phyloP scores from a whole-genome alignment of 1,284 basidiomycete species.

The Amylostereum chailletii region DNA sequence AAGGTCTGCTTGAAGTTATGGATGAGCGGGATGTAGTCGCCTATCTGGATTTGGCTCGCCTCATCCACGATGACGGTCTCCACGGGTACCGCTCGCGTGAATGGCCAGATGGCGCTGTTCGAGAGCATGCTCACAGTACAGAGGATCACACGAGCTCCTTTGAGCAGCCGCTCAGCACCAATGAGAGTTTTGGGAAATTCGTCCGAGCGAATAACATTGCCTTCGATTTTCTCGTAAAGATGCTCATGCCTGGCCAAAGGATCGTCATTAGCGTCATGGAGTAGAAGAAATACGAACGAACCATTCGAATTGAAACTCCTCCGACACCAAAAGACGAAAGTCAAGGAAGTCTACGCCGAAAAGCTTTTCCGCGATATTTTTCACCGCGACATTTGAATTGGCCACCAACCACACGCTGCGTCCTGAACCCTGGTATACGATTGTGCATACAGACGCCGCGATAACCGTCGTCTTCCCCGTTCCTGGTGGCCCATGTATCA shows the following conservation, averaged over 20 bases:
- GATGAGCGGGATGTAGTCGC: constrained; percentile 49
- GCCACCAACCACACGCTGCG: constrained; percentile 63
- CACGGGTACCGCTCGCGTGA: too few relatives aligned
- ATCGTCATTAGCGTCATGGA: constrained; percentile 4
- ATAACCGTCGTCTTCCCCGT: constrained; percentile 59
- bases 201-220: constrained; percentile 43
- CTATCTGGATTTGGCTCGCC: constrained; percentile 34
- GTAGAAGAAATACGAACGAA: constrained; percentile 20
- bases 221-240: constrained; percentile 38
- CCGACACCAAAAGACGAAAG: constrained; percentile 50
- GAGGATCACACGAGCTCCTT: constrained; percentile 46
- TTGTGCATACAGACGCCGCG: constrained; percentile 24
- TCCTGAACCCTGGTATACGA: constrained; percentile 26
- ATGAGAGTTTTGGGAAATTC: constrained; percentile 21
- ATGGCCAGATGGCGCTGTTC: constrained; percentile 13
- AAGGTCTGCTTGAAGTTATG: constrained; percentile 30
- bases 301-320: constrained; percentile 55
- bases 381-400: constrained; percentile 59
- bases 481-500: constrained; percentile 52
- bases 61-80: constrained; percentile 30
- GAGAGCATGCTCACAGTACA: constrained; percentile 71
- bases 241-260: constrained; percentile 58
- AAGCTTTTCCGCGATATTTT: constrained; percentile 62
- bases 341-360: constrained; percentile 30
- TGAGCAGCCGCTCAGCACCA: constrained; percentile 15